Base-by-base conservation (phyloP, 2,329 filamentous ascomycete species). In the Penicillium freii region DNA sequence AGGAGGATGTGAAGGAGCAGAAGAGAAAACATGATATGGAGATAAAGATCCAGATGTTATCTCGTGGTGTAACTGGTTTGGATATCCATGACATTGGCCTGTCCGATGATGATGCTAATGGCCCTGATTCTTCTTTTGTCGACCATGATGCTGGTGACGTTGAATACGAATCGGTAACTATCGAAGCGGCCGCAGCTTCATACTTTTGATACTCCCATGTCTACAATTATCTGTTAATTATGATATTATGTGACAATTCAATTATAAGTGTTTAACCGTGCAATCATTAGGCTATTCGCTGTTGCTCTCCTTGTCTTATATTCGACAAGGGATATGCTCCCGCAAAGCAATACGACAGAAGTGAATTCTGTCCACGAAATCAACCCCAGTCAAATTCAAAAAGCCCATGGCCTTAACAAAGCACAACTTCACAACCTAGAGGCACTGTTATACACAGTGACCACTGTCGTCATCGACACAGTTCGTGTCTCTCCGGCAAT, bases 401-500 rank as follows among this genome's bases (percentile, higher is more conserved):
- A 42, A 5, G 0, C 15, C 4, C 17, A 23, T 25, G 13, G 15
- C 27, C 2, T n/a, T 11, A 17, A 11, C 21, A 15, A 27, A 15
- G 10, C 5, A 15, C 17, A 21, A 17, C 3, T 23, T 49, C 21
- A 50, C 47, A 33, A 10, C 13, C 44, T 40, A 11, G 27, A 15
- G 15, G 7, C 36, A 27, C 36, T 43, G 7, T 54, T 54, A 17
- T 50, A 40, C 17, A 42, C 36, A 15, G 27, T 54, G 34, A 34
- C 27, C 9, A 4, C 27, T 19, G 19, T 31, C 34, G 19, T 23
- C 43, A 19, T 33, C 21, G 19, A 49, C n/a, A 54, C 27, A 40
- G 9, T 19, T 10, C 29, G 44, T 27, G 44, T 60, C 51, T 61
- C 53, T 27, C 50, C 60, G 1, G 60, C 60, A 47, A 66, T 34